phyloP scores from a whole-genome alignment of 306 rosid genomes.

The Calophaca sinica region DNA sequence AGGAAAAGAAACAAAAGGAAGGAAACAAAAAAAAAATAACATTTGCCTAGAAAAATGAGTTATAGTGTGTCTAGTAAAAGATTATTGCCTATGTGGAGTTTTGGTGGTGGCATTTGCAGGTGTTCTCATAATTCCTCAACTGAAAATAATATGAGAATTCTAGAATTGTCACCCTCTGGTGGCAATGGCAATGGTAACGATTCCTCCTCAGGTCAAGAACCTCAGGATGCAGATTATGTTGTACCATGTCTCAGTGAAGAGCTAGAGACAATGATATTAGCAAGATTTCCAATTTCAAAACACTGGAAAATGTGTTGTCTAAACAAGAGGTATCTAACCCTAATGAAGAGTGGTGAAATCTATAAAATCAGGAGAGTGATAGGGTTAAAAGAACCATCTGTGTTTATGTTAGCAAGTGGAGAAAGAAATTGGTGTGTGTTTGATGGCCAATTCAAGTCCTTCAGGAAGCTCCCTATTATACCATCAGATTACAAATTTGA shows the following conservation, averaged over 20 bases:
- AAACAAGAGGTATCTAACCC: conserved; percentile 56
- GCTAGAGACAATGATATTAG: conserved; percentile 73
- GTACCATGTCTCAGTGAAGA: conserved; percentile 69
- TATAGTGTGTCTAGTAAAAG: conserved; percentile 41
- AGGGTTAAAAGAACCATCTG: conserved; percentile 63
- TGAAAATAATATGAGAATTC: conserved; percentile 37
- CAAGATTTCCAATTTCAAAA: conserved; percentile 69
- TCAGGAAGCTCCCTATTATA: conserved; percentile 61
- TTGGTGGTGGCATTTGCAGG: conserved; percentile 25
- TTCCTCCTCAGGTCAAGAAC: conserved; percentile 59
- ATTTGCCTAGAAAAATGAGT: conserved; percentile 33
- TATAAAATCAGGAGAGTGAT: conserved; percentile 67
- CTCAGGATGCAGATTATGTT: conserved; percentile 87
- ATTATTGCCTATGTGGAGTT: conserved; percentile 35
- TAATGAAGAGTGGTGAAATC: conserved; percentile 67
- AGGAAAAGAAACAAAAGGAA: conserved; percentile 25
- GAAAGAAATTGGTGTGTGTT: conserved; percentile 74
- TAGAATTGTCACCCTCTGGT: conserved; percentile 12
- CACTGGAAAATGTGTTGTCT: conserved; percentile 60
- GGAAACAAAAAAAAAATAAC: conserved; percentile 22
- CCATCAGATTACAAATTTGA: conserved; percentile 66
- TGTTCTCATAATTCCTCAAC: conserved; percentile 31
- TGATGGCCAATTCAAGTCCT: conserved; percentile 54
- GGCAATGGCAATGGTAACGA: conserved; percentile 24
- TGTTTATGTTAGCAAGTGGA: conserved; percentile 70